Evolutionary conservation across 495 filamentous ascomycete species (phyloP).

Genomic region (Annulohypoxylon maeteangense): DNA sequence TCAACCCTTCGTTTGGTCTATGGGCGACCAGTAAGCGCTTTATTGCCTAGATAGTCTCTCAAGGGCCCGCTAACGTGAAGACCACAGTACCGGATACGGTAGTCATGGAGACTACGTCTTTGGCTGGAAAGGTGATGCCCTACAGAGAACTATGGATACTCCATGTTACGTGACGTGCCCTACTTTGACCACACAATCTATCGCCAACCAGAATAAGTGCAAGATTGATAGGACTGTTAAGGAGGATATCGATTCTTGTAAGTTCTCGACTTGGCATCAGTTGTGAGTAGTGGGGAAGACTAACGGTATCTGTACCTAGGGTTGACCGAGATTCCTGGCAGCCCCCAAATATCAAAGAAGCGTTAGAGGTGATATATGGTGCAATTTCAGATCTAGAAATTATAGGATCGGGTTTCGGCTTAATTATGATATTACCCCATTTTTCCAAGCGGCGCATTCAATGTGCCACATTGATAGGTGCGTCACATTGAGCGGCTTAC

Average conservation of each 20-base stretch:
- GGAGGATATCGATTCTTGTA: conserved; percentile 51
- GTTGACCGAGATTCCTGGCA: conserved; percentile 35
- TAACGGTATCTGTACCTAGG: conserved; percentile 21
- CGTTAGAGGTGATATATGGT: conserved; percentile 1
- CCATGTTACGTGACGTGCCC: conserved; percentile 49
- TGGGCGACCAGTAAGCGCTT: conserved; percentile 47
- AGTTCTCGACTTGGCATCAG: not conserved
- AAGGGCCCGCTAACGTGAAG: not conserved
- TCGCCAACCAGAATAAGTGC: conserved; percentile 48
- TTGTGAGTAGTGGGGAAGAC: not conserved
- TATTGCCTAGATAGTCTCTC: not conserved
- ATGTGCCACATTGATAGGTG: not conserved
- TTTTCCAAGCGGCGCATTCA: not conserved
- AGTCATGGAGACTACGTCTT: conserved; percentile 50
- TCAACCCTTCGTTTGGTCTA: conserved; percentile 56
- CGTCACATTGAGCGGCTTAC: not conserved
- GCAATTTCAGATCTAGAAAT: not conserved
- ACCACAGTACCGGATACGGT: conserved; percentile 42
- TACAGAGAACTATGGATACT: conserved; percentile 48
- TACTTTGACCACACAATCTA: conserved; percentile 45
- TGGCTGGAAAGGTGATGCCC: conserved; percentile 47
- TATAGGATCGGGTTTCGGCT: not conserved
- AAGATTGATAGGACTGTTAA: conserved; percentile 35
- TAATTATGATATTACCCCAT: not conserved
- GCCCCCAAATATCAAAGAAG: conserved; percentile 29